phyloP scores from a whole-genome alignment of 768 basidiomycete species.

The Asterophora parasitica region DNA sequence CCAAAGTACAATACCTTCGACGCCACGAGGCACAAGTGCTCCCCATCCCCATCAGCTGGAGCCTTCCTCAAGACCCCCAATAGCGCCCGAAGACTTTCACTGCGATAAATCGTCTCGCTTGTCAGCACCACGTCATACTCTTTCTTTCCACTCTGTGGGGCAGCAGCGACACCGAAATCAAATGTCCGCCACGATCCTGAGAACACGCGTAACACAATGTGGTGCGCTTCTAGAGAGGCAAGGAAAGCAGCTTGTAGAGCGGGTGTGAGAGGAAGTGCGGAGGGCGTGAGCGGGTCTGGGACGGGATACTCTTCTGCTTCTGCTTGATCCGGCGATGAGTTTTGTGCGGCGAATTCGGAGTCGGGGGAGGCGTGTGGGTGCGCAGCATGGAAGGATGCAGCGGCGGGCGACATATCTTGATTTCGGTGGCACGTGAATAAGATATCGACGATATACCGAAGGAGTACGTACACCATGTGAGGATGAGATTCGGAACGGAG shows the following conservation, averaged over 20 bases:
- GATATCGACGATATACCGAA: no score
- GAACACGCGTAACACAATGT: slow-evolving; percentile 68
- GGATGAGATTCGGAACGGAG: slow-evolving; percentile 72
- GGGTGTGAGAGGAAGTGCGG: slow-evolving; percentile 61
- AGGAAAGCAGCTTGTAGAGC: slow-evolving; percentile 61
- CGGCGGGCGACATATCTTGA: slow-evolving; percentile 60
- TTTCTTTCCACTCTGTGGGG: slow-evolving; percentile 7
- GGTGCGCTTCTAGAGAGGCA: slow-evolving; percentile 45
- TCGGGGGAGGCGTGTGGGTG: background rate
- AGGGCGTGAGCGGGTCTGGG: slow-evolving; percentile 3
- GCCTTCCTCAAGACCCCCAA: slow-evolving; percentile 40
- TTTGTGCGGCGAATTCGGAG: no score
- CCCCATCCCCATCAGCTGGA: slow-evolving; percentile 24
- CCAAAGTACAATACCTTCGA: slow-evolving; percentile 95
- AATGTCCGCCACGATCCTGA: slow-evolving; percentile 77
- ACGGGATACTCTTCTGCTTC: no score
- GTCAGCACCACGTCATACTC: slow-evolving; percentile 74
- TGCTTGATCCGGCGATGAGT: no score
- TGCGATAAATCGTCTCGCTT: slow-evolving; percentile 89
- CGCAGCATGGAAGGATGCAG: slow-evolving; percentile 37
- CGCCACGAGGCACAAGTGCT: slow-evolving; percentile 66
- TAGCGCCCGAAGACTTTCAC: slow-evolving; percentile 58
- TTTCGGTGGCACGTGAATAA: no score
- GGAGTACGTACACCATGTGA: slow-evolving; percentile 73
- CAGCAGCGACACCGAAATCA: slow-evolving; percentile 26